Evolutionary conservation across 768 basidiomycete species (phyloP).

Genomic region (Suillus ampliporus): DNA sequence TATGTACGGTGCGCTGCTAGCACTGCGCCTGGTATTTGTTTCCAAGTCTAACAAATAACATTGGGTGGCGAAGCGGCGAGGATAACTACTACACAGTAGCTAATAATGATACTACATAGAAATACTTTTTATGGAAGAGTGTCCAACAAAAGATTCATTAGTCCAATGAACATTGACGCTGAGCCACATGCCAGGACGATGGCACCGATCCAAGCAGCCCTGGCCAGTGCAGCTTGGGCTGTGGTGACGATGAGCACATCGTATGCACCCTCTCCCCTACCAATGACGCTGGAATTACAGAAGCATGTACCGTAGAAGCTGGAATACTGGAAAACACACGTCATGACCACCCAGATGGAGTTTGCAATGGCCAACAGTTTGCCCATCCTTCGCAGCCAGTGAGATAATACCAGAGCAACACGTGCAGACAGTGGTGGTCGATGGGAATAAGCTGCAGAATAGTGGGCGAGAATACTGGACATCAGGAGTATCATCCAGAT

Average conservation of each 20-base stretch:
- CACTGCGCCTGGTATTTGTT: too few species aligned
- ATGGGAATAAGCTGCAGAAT: not conserved
- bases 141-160: not conserved
- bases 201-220: not conserved
- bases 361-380: slow-evolving; percentile 27
- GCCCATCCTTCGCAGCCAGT: slow-evolving; percentile 20
- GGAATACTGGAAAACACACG: slow-evolving; percentile 28
- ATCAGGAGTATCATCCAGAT: slow-evolving; percentile 27
- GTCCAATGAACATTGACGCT: not conserved
- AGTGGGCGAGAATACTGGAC: slow-evolving; percentile 13
- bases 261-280: not conserved
- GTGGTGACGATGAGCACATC: not conserved
- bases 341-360: slow-evolving; percentile 21
- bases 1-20: too few species aligned
- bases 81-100: too few species aligned
- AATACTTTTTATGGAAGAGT: too few species aligned
- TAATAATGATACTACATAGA: too few species aligned
- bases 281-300: slow-evolving; percentile 23
- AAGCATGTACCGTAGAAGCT: slow-evolving; percentile 27
- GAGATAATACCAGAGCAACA: slow-evolving; percentile 9
- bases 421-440: not conserved
- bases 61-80: too few species aligned
- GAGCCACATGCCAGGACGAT: not conserved
- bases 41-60: too few species aligned
- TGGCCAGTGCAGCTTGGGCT: not conserved